phyloP scores from a whole-genome alignment of 345 rosid genomes.

The Camelina sativa region DNA sequence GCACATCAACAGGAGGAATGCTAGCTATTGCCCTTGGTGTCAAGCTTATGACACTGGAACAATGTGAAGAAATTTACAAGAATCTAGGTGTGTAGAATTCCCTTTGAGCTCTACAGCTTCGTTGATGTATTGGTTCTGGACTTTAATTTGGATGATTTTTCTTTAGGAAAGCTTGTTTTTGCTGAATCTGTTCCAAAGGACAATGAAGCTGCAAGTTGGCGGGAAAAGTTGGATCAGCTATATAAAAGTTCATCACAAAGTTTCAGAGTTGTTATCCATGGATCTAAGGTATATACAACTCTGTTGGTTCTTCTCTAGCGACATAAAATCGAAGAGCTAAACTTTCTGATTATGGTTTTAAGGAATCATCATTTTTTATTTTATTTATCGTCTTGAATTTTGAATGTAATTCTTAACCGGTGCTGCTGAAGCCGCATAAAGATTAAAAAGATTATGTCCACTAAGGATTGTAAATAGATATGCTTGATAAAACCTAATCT shows the following conservation, averaged over 20 bases:
- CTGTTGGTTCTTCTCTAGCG: conserved; percentile 11
- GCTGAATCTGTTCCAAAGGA: conserved; percentile 96
- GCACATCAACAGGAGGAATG: conserved; percentile 99
- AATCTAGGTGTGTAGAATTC: conserved; percentile 72
- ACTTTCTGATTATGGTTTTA: conserved; percentile 3
- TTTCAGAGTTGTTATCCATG: conserved; percentile 99
- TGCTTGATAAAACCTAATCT: background rate
- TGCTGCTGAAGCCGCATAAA: no score
- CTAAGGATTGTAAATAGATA: conserved; percentile 17
- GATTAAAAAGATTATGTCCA: background rate
- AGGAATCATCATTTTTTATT: background rate
- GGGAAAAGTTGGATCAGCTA: conserved; percentile 95
- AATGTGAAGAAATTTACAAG: conserved; percentile 98
- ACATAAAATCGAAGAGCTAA: conserved; percentile 13
- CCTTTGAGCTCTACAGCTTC: conserved; percentile 15
- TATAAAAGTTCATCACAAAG: conserved; percentile 98
- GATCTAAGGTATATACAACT: conserved; percentile 78
- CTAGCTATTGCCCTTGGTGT: conserved; percentile 95
- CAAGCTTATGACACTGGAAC: conserved; percentile 82
- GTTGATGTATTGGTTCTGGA: conserved; percentile 17
- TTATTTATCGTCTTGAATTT: conserved; percentile 15
- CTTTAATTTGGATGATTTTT: conserved; percentile 38
- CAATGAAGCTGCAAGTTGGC: conserved; percentile 98
- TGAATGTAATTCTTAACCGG: no score
- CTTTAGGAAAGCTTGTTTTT: conserved; percentile 92